Percentiles rank a stretch among this genome's conserved stretches.
phyloP scores from a whole-genome alignment of 208 protist species.

The Leishmania mexicana region DNA sequence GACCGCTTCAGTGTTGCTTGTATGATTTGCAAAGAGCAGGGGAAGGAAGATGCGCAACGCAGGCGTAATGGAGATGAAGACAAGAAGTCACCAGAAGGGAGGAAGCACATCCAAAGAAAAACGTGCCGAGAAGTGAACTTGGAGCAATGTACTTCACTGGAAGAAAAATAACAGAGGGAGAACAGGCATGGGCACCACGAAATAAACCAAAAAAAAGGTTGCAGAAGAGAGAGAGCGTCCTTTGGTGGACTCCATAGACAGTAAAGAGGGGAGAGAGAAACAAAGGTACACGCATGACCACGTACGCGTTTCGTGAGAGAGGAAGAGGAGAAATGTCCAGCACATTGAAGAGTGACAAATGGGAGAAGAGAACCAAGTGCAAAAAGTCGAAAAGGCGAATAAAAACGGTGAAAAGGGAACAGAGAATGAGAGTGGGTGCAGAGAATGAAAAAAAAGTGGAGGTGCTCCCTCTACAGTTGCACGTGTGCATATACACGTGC shows the following conservation, averaged over 20 bases:
- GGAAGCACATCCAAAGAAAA: no score
- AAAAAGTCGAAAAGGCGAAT: neutral
- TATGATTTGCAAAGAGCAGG: conserved; percentile 1
- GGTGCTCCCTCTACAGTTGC: neutral
- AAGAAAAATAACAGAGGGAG: neutral
- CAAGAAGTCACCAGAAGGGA: neutral
- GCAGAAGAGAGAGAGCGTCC: neutral
- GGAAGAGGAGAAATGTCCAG: conserved; percentile 1
- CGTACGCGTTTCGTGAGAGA: neutral
- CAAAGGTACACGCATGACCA: neutral
- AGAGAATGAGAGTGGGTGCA: conserved; percentile 3
- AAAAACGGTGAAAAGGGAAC: neutral
- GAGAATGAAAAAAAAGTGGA: neutral
- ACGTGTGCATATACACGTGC: neutral
- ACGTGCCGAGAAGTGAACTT: neutral
- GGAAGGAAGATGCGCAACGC: neutral
- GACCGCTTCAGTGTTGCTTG: neutral
- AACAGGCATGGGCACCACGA: neutral
- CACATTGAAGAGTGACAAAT: neutral
- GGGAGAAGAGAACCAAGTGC: neutral
- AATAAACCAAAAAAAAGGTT: neutral
- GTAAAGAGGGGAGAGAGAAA: neutral
- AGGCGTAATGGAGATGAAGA: neutral
- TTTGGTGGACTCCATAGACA: neutral
- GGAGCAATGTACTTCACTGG: neutral